Percentiles rank a stretch among this genome's conserved stretches.
phyloP scores from a whole-genome alignment of 176 grass and related monocot species.

The Oryza glaberrima region DNA sequence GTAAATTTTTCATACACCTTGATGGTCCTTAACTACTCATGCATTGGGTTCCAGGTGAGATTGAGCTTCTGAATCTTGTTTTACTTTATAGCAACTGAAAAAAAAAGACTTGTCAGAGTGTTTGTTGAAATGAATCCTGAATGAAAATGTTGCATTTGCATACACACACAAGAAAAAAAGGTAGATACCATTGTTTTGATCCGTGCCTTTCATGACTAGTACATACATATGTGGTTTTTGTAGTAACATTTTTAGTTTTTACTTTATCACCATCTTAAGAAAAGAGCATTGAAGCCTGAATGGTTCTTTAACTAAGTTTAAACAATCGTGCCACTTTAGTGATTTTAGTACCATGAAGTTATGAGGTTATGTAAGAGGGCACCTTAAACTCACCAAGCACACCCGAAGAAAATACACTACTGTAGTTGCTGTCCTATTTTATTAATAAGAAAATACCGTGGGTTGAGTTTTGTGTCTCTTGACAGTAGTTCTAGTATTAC shows the following conservation, averaged over 20 bases:
- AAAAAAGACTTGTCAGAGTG: background rate
- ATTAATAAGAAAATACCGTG: background rate
- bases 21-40: slow-evolving; percentile 95
- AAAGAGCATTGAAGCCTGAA: background rate
- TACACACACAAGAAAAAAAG: background rate
- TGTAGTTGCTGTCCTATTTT: background rate
- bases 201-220: background rate
- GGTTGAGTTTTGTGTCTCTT: background rate
- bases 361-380: background rate
- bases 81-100: slow-evolving; percentile 7
- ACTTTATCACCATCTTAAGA: background rate
- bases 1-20: slow-evolving; percentile 87
- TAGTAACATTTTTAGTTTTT: background rate
- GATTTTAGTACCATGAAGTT: slow-evolving; percentile 7
- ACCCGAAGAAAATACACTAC: slow-evolving; percentile 26
- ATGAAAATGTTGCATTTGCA: background rate
- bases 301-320: background rate
- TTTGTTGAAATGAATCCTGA: slow-evolving; percentile 21
- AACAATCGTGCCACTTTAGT: background rate
- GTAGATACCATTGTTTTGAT: background rate
- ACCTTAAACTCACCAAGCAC: background rate
- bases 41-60: slow-evolving; percentile 94
- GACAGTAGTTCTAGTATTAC: background rate
- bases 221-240: background rate
- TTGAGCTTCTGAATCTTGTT: slow-evolving; percentile 30